A percentile compares a stretch with the other conserved stretches of the same genome.
phyloP scores from a whole-genome alignment of 495 filamentous ascomycete genomes.

The Pseudomonodictys pantanalensis region DNA sequence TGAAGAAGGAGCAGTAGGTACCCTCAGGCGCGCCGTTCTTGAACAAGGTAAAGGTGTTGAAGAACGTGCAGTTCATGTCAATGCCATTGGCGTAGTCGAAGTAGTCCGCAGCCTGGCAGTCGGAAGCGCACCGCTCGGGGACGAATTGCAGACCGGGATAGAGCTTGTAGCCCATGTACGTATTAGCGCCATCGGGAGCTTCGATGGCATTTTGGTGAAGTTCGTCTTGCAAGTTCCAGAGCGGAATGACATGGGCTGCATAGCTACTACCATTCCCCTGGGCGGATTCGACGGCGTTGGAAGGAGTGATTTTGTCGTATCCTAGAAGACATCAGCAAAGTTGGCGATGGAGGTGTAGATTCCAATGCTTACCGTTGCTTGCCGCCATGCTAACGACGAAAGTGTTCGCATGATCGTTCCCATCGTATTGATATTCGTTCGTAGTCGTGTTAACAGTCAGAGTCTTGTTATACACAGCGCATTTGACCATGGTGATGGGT shows the following conservation, averaged over 20 bases:
- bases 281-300: too few species aligned
- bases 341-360: too few species aligned
- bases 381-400: too few species aligned
- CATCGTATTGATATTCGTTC: too few species aligned
- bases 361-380: too few species aligned
- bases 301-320: too few species aligned
- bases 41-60: neutral
- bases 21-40: neutral
- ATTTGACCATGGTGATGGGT: neutral
- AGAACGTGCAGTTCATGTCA: neutral
- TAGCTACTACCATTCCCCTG: too few species aligned
- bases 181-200: neutral
- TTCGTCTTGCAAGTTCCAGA: neutral
- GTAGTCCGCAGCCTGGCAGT: neutral
- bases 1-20: neutral
- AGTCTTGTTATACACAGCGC: neutral
- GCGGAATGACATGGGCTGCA: neutral
- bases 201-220: neutral
- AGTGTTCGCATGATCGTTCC: too few species aligned
- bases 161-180: neutral
- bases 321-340: too few species aligned
- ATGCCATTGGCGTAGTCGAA: too few species aligned
- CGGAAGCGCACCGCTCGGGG: neutral
- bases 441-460: too few species aligned
- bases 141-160: neutral